phyloP scores from a whole-genome alignment of 2,329 filamentous ascomycete species.

The Fusarium brachygibbosum region DNA sequence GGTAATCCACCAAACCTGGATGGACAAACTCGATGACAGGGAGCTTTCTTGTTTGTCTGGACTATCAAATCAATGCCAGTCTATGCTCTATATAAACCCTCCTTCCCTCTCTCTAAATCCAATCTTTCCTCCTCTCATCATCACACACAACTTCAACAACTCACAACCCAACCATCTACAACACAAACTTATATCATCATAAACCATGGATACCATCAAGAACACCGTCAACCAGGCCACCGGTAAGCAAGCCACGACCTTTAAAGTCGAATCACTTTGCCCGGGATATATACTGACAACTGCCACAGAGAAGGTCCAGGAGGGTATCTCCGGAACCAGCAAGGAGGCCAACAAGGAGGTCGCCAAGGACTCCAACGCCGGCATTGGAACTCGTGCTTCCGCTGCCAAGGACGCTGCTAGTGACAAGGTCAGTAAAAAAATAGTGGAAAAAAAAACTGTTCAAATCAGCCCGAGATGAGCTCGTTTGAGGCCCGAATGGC shows the following conservation, averaged over 20 bases:
- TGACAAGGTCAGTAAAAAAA: slow-evolving; percentile 56
- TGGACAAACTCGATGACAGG: slow-evolving; percentile 30
- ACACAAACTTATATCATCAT: slow-evolving; percentile 21
- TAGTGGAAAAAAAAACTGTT: no score
- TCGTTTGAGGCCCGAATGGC: not conserved
- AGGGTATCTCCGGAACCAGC: slow-evolving; percentile 67
- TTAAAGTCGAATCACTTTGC: slow-evolving; percentile 43
- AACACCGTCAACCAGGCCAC: slow-evolving; percentile 68
- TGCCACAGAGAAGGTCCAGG: slow-evolving; percentile 67
- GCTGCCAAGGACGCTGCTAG: slow-evolving; percentile 64
- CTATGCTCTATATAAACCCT: slow-evolving; percentile 43
- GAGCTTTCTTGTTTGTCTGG: not conserved
- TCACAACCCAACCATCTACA: slow-evolving; percentile 17
- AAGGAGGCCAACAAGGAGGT: slow-evolving; percentile 79
- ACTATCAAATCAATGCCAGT: not conserved
- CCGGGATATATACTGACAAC: slow-evolving; percentile 2
- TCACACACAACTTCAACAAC: slow-evolving; percentile 15
- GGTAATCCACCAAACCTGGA: slow-evolving; percentile 15
- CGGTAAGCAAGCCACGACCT: slow-evolving; percentile 1
- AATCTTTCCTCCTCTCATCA: slow-evolving; percentile 9
- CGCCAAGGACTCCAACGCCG: slow-evolving; percentile 71
- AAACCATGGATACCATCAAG: slow-evolving; percentile 65
- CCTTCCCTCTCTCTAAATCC: not conserved
- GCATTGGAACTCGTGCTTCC: slow-evolving; percentile 64
- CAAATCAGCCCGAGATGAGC: not conserved